Conservation (phyloP, 768 basidiomycete species). For the Leccinum longicurvipes region DNA sequence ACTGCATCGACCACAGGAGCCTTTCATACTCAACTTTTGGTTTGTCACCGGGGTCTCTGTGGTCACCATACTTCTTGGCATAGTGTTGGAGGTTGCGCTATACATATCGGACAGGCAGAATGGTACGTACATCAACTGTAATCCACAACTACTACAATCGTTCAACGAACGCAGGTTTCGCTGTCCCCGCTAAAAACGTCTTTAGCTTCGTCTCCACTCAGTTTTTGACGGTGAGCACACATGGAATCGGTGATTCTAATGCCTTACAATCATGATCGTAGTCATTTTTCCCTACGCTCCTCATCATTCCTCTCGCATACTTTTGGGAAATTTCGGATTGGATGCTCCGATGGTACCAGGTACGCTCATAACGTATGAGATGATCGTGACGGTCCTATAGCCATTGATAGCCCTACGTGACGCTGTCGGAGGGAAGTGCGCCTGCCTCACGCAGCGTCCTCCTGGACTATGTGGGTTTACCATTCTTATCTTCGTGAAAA, state of each 20-base stretch:
- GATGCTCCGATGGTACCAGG: slow-evolving; percentile 57
- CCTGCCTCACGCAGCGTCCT: slow-evolving; percentile 59
- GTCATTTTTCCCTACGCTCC: slow-evolving; percentile 57
- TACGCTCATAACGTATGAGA: slow-evolving; percentile 24
- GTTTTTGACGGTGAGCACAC: slow-evolving; percentile 41
- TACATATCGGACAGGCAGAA: slow-evolving; percentile 14
- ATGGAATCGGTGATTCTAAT: not conserved
- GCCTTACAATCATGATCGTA: slow-evolving; percentile 20
- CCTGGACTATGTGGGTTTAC: slow-evolving; percentile 55
- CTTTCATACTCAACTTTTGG: slow-evolving; percentile 35
- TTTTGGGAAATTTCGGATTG: slow-evolving; percentile 54
- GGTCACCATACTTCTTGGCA: slow-evolving; percentile 37
- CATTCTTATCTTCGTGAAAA: not conserved
- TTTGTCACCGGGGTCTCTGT: slow-evolving; percentile 39
- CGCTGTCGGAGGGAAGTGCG: slow-evolving; percentile 49
- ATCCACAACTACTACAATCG: not conserved
- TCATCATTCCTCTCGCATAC: slow-evolving; percentile 48
- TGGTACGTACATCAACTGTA: slow-evolving; percentile 8
- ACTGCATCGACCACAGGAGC: slow-evolving; percentile 20
- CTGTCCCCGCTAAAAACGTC: slow-evolving; percentile 47
- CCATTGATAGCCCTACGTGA: slow-evolving; percentile 54
- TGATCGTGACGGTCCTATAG: slow-evolving; percentile 3
- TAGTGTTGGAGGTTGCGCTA: slow-evolving; percentile 12
- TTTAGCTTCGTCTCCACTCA: slow-evolving; percentile 47
- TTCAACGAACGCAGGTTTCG: slow-evolving; percentile 43